Base-by-base conservation (phyloP, 768 basidiomycete genomes). In the Suillus luteus region DNA sequence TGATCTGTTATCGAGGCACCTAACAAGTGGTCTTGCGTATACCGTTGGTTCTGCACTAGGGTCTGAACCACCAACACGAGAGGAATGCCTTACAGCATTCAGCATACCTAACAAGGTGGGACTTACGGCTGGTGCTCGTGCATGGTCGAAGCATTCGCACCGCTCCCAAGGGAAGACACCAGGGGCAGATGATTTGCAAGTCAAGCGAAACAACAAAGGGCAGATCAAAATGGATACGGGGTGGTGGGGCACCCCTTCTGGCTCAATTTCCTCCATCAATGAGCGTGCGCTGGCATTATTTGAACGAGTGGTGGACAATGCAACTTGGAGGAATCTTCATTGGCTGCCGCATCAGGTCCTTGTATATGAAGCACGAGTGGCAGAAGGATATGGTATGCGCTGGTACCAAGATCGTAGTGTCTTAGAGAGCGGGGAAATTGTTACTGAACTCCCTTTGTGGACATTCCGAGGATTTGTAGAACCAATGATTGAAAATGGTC, bases 131-230 rank as follows among this genome's bases (percentile, higher is more conserved):
- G 88, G 88, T 15, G 83, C 86, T 2, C 81, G 86, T 33, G 87
- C 88, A 7, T 89, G 86, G 86, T 81, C 85, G 2, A 89, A 89
- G 66, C 88, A 89, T 66, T 80, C 81, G 1, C 86, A 86, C 65
- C 77, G 88, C 31, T 88, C 86, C 14, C 58, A 55, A 31, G 33
- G 68, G 1, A 54, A 37, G 46, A 58, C 38, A 27, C 55, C 37
- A 19, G 49, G 51, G 31, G 54, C 17, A 19, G 48, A 49, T 31
- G 11, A 58, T 58, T 19, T 19, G 1, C 40, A 24, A 22, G 40
- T 52, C 24, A 64, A 63, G 10, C 66, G 58, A 55, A 63, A 66
- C 54, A 58, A 55, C 63, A 67, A 66, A 65, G 72, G 64, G 33
- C 66, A 41, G 62, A 59, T 58, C 10, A 58, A n/a, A 69, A 41